A percentile compares a stretch with the other conserved stretches of the same genome.
Evolutionary conservation across 257 asterid genomes (phyloP).

Genomic region (Cordia subcordata): DNA sequence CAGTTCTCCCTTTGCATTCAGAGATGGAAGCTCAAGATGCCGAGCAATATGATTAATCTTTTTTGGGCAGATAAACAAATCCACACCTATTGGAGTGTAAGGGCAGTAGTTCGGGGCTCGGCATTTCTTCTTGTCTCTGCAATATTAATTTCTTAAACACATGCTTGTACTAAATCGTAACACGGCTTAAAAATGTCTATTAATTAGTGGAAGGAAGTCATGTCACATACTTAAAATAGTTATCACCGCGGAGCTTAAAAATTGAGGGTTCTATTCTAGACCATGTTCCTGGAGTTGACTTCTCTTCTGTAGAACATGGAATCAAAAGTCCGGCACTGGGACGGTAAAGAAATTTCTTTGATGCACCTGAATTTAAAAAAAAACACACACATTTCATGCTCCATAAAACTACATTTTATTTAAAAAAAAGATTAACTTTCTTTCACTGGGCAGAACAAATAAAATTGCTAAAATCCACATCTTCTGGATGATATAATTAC

Average conservation of each 20-base stretch:
- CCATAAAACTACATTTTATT: slow-evolving; percentile 2
- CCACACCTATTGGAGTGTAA: slow-evolving; percentile 84
- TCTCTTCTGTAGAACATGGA: slow-evolving; percentile 54
- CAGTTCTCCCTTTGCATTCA: slow-evolving; percentile 49
- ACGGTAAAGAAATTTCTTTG: slow-evolving; percentile 47
- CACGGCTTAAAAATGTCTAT: neutral
- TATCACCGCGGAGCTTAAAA: slow-evolving; percentile 79
- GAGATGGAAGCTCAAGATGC: slow-evolving; percentile 77
- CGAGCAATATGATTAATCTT: slow-evolving; percentile 91
- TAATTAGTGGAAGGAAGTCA: neutral
- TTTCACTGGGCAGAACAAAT: too few relatives aligned
- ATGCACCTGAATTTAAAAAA: slow-evolving; percentile 42
- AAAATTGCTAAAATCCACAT: too few relatives aligned
- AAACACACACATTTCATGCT: slow-evolving; percentile 3
- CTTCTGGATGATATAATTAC: neutral
- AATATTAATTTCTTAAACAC: slow-evolving; percentile 17
- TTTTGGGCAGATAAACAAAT: slow-evolving; percentile 57
- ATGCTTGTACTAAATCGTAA: neutral
- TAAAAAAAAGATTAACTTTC: neutral
- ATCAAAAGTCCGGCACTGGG: slow-evolving; percentile 70
- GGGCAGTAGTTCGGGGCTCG: slow-evolving; percentile 72
- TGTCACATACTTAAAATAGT: slow-evolving; percentile 58
- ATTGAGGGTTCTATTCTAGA: slow-evolving; percentile 58
- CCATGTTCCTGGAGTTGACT: slow-evolving; percentile 60
- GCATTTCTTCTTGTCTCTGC: slow-evolving; percentile 92